Evolutionary conservation across 192 early-diverging fungal species (phyloP).

Genomic region (Rhizoclosmatium sp.): DNA sequence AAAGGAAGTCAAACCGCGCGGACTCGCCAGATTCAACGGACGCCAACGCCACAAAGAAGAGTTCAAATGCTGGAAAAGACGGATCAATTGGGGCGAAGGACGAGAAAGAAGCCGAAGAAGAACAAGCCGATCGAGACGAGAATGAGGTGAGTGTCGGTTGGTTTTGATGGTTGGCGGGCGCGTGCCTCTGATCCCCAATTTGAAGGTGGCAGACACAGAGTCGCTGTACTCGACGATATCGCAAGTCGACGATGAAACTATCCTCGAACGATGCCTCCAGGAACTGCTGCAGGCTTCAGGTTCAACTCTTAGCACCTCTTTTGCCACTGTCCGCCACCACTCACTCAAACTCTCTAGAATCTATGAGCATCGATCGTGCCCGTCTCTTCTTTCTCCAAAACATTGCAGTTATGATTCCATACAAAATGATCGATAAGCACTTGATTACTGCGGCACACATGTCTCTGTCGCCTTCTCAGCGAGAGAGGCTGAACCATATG

Average conservation of each 20-base stretch:
- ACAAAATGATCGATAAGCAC: constrained; percentile 9
- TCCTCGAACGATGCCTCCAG: not conserved
- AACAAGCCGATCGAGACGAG: too few species aligned
- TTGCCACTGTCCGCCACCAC: not conserved
- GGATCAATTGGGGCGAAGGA: too few species aligned
- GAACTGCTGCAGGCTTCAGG: constrained; percentile 5
- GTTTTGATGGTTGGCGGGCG: too few species aligned
- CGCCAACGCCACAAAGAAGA: too few species aligned
- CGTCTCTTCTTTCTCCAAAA: not conserved
- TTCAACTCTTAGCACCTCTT: not conserved
- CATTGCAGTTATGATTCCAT: not conserved
- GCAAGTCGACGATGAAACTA: not conserved
- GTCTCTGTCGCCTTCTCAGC: not conserved
- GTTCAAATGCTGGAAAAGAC: too few species aligned
- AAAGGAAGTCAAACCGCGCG: too few species aligned
- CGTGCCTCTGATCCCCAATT: too few species aligned
- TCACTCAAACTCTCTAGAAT: not conserved
- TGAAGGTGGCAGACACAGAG: not conserved
- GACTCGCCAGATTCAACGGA: too few species aligned
- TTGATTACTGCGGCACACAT: constrained; percentile 2
- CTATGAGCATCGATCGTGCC: constrained; percentile 5
- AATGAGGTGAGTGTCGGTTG: too few species aligned
- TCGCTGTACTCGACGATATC: not conserved
- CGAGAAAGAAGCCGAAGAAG: too few species aligned
- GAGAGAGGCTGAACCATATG: not conserved